Percentiles rank a stretch among this genome's conserved stretches.
Evolutionary conservation across 345 rosid genomes (phyloP).

Genomic region (Ceriops zippeliana): DNA sequence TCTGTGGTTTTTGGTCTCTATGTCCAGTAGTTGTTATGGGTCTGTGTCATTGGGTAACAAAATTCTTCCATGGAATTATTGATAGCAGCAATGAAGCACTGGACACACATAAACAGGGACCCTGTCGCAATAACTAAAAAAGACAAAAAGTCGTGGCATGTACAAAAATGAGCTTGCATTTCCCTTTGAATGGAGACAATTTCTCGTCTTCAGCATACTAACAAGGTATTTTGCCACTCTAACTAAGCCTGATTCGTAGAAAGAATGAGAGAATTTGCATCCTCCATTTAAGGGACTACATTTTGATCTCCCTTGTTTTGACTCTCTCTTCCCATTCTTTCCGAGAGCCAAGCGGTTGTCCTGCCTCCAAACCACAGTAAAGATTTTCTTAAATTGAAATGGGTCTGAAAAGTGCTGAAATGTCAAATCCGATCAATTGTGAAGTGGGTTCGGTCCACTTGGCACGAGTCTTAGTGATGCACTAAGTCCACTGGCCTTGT

Average conservation of each 20-base stretch:
- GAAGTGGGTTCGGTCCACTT: constrained; percentile 61
- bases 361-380: background rate
- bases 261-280: background rate
- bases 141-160: background rate
- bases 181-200: background rate
- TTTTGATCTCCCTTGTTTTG: no score
- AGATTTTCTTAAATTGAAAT: background rate
- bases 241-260: background rate
- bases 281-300: no score
- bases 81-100: no score
- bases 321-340: constrained; percentile 9
- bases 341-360: constrained; percentile 15
- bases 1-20: no score
- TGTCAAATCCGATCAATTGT: constrained; percentile 29
- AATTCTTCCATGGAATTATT: no score
- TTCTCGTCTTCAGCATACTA: background rate
- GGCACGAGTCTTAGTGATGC: constrained; percentile 36
- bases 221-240: background rate
- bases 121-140: no score
- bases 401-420: background rate
- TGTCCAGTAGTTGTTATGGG: no score
- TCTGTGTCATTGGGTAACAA: no score
- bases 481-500: constrained; percentile 8
- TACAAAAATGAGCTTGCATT: background rate
- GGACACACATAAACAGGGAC: no score